Evolutionary conservation across 2,329 filamentous ascomycete genomes (phyloP).

Genomic region (Calonectria pseudoreteaudii): DNA sequence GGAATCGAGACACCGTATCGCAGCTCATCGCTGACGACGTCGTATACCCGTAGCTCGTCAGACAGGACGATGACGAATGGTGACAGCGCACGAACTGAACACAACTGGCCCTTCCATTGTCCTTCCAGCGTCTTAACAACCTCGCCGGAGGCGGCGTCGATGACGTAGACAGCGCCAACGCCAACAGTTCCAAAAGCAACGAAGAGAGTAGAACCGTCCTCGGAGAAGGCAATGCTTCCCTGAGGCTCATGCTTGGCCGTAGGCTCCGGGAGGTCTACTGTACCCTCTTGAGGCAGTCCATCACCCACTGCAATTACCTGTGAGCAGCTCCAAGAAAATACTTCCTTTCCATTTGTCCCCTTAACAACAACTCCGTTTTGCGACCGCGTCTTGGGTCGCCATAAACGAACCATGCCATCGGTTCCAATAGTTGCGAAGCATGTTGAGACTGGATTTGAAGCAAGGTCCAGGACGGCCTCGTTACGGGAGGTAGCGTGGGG

Average conservation of each 20-base stretch:
- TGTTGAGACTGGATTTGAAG: slow-evolving; percentile 73
- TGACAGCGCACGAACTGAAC: slow-evolving; percentile 77
- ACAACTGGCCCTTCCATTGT: slow-evolving; percentile 73
- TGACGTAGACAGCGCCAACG: slow-evolving; percentile 76
- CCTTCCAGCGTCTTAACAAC: slow-evolving; percentile 76
- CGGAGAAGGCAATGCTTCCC: slow-evolving; percentile 81
- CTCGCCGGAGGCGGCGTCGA: slow-evolving; percentile 77
- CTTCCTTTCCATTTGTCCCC: slow-evolving; percentile 65
- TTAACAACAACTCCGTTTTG: slow-evolving; percentile 76
- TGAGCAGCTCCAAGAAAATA: slow-evolving; percentile 81
- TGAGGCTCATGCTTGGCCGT: slow-evolving; percentile 54
- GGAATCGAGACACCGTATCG: slow-evolving; percentile 73
- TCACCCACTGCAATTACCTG: slow-evolving; percentile 67
- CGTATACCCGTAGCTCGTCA: slow-evolving; percentile 80
- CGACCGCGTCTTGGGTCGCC: slow-evolving; percentile 79
- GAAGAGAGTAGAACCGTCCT: slow-evolving; percentile 87
- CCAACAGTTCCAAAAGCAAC: slow-evolving; percentile 68
- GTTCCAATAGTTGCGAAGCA: slow-evolving; percentile 89
- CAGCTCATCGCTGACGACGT: slow-evolving; percentile 83
- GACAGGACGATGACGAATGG: slow-evolving; percentile 82
- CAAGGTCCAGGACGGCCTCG: slow-evolving; percentile 77
- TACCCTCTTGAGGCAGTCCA: slow-evolving; percentile 56
- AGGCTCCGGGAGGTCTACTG: slow-evolving; percentile 43
- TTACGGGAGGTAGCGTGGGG: slow-evolving; percentile 75
- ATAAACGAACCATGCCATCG: slow-evolving; percentile 82